phyloP scores from a whole-genome alignment of 768 basidiomycete species.

The Hirschioporus abietinus region DNA sequence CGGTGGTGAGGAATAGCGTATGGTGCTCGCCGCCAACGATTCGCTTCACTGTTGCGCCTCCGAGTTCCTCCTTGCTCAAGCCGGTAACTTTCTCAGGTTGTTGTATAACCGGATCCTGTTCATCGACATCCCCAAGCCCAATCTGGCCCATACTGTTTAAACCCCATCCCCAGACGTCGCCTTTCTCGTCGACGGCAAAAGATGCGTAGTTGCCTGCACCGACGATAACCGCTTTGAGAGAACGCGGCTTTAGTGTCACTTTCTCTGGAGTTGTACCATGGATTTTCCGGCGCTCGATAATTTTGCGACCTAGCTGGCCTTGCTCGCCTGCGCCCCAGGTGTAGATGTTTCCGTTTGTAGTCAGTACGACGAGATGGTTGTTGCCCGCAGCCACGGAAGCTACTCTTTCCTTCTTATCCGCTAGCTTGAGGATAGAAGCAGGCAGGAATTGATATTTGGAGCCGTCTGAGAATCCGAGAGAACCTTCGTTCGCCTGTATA shows the following conservation, averaged over 20 bases:
- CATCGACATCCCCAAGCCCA: slow-evolving; percentile 49
- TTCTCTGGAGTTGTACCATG: slow-evolving; percentile 88
- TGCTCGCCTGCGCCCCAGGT: slow-evolving; percentile 91
- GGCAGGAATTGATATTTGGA: slow-evolving; percentile 65
- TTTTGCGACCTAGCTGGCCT: slow-evolving; percentile 85
- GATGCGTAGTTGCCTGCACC: slow-evolving; percentile 85
- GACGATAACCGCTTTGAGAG: slow-evolving; percentile 59
- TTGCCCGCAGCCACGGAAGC: slow-evolving; percentile 73
- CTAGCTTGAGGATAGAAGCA: slow-evolving; percentile 50
- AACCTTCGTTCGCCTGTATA: slow-evolving; percentile 64
- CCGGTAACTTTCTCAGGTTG: slow-evolving; percentile 59
- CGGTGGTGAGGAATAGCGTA: slow-evolving; percentile 79
- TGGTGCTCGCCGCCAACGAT: slow-evolving; percentile 87
- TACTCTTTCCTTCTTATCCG: slow-evolving; percentile 56
- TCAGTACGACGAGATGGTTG: slow-evolving; percentile 88
- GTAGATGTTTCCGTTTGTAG: slow-evolving; percentile 81
- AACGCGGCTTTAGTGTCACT: slow-evolving; percentile 66
- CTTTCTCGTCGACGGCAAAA: slow-evolving; percentile 82
- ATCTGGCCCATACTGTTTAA: slow-evolving; percentile 86
- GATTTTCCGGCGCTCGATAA: slow-evolving; percentile 82
- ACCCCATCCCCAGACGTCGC: slow-evolving; percentile 94
- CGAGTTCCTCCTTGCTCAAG: slow-evolving; percentile 57
- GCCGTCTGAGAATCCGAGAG: slow-evolving; percentile 76
- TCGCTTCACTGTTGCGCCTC: slow-evolving; percentile 57
- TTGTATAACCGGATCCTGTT: slow-evolving; percentile 50